phyloP scores from a whole-genome alignment of 495 filamentous ascomycete genomes.

The Penicillium taxi region DNA sequence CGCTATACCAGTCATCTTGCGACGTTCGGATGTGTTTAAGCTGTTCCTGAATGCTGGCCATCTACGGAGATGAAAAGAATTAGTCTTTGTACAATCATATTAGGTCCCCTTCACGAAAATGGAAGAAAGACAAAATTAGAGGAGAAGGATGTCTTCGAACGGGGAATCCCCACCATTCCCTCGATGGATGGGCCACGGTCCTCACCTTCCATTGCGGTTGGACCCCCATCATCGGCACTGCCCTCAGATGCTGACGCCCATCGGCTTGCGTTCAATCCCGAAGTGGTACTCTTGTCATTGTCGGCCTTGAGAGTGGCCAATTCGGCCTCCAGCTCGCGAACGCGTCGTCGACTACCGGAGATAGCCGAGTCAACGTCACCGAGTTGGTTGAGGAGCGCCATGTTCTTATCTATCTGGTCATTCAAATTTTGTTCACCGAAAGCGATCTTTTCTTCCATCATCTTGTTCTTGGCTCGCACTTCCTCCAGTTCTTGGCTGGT shows the following conservation, averaged over 20 bases:
- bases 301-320: conserved; percentile 33
- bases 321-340: conserved; percentile 42
- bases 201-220: conserved; percentile 44
- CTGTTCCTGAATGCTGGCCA: conserved; percentile 47
- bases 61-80: conserved; percentile 24
- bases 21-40: conserved; percentile 41
- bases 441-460: conserved; percentile 30
- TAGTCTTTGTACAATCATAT: conserved; percentile 17
- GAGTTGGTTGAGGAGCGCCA: conserved; percentile 39
- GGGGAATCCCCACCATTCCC: conserved; percentile 47
- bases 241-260: conserved; percentile 34
- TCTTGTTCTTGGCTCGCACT: conserved; percentile 22
- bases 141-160: conserved; percentile 28
- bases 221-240: conserved; percentile 26
- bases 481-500: conserved; percentile 27
- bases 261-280: conserved; percentile 32
- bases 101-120: conserved; percentile 24
- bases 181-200: conserved; percentile 47
- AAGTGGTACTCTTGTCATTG: conserved; percentile 18
- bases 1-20: conserved; percentile 41
- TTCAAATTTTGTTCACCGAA: conserved; percentile 34
- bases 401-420: conserved; percentile 44
- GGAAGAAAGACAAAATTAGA: conserved; percentile 30
- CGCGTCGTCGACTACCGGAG: conserved; percentile 31
- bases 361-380: conserved; percentile 35